Evolutionary conservation across 306 rosid species (phyloP), one percentile per base, ranked within the genome.

Genomic region (Abrus pulchellus): DNA sequence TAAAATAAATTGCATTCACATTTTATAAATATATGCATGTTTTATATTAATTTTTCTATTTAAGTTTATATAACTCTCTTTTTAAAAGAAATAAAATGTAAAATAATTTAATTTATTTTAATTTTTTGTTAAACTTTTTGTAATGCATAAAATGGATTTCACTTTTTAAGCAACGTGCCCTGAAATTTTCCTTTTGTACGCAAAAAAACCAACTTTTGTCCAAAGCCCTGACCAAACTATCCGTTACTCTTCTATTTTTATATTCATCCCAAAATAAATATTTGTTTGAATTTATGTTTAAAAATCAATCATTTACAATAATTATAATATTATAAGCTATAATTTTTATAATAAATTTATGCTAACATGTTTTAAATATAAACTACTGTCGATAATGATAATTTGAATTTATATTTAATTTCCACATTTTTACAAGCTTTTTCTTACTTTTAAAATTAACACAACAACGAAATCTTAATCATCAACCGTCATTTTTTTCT

Each of bases 191-290:
- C 6, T 45, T 60, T 74, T 59, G 27, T 9, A 12, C 30, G 1
- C 45, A 14, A 45, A 74, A 60, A 32, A 45, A 45, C 6, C 36
- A 45, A 75, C 60, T 75, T 75, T 75, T 60, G 48, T 45, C 56
- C 48, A 1, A 1, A 1, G 20, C 28, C 44, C 68, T 56, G 38
- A 59, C 5, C 14, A 12, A 29, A 57, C 45, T 57, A 74, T 57
- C 68, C 33, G 68, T 57, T 43, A 36, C 77, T 53, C 10, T 14
- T 47, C 7, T 14, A 50, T 72, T 72, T 34, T 53, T 54, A 72
- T 32, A 11, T 49, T 6, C 12, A 13, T 64, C 34, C 9, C 33
- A 56, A 5, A 55, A 27, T 14, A 2, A 54, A 20, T 20, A 20
- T 20, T 20, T 20, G 20, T 20, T 20, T 20, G 20, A 20, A 20